Conservation (phyloP, 805 yeast genomes). For the Saturnispora besseyi region DNA sequence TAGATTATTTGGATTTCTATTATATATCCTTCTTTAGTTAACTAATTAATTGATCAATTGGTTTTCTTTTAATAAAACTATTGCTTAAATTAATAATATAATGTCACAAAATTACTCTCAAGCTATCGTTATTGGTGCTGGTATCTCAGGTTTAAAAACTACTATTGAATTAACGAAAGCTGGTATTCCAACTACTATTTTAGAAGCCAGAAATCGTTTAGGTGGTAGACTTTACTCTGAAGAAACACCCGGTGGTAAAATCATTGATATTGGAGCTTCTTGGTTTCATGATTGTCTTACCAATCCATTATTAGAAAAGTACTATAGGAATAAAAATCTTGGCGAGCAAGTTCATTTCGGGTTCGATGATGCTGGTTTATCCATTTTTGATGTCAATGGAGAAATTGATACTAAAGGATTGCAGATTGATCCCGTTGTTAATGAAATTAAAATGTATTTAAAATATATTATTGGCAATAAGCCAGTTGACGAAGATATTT, state of each 20-base stretch:
- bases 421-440: slow-evolving; percentile 30
- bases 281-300: slow-evolving; percentile 83
- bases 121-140: slow-evolving; percentile 46
- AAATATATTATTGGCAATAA: slow-evolving; percentile 12
- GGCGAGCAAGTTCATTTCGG: slow-evolving; percentile 22
- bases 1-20: too few relatives aligned
- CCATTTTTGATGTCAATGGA: slow-evolving; percentile 16
- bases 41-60: too few relatives aligned
- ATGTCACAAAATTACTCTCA: slow-evolving; percentile 31
- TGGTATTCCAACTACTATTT: slow-evolving; percentile 32
- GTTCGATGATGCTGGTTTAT: slow-evolving; percentile 26
- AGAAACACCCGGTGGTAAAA: slow-evolving; percentile 19
- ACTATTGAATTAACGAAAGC: slow-evolving; percentile 31
- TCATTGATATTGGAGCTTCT: slow-evolving; percentile 76
- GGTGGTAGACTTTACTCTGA: slow-evolving; percentile 62
- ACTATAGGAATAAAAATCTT: slow-evolving; percentile 15
- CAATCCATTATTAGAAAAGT: slow-evolving; percentile 51
- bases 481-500: slow-evolving; percentile 38
- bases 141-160: slow-evolving; percentile 45
- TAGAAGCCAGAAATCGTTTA: slow-evolving; percentile 46
- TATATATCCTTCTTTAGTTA: too few relatives aligned
- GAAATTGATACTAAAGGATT: slow-evolving; percentile 41
- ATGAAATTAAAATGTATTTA: slow-evolving; percentile 24
- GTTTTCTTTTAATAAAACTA: too few relatives aligned
- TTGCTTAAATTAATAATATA: not conserved